Percentiles rank a stretch among this genome's conserved stretches.
These are phyloP conservation scores for Smittium mucronatum DNA, from an alignment of 371 early-diverging fungal genomes.

Conservation along the genomic window DNA sequence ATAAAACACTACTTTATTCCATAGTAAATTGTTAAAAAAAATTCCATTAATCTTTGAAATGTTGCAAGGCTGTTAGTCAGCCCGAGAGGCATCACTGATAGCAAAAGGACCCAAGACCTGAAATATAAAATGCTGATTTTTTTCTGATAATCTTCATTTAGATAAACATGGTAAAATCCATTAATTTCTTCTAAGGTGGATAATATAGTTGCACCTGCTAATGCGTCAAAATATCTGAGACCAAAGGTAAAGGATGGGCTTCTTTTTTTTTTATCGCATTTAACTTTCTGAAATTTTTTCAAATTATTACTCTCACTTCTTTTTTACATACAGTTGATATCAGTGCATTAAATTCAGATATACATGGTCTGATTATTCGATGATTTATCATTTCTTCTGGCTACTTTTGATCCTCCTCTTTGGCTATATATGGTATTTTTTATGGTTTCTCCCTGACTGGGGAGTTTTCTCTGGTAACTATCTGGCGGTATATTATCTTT, in stretches of 20 bases:
- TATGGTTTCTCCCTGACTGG: not conserved
- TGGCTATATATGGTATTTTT: not conserved
- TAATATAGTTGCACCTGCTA: not conserved
- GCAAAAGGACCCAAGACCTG: conserved; percentile 18
- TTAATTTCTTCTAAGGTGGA: not conserved
- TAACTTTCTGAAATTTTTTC: not conserved
- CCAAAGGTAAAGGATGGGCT: not conserved
- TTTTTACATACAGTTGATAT: not conserved
- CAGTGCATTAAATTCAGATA: not conserved
- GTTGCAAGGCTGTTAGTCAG: not conserved
- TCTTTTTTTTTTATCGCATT: not conserved
- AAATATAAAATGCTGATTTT: not conserved
- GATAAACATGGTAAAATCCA: not conserved
- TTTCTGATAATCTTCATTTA: not conserved
- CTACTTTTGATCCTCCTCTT: not conserved
- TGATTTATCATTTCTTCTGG: not conserved
- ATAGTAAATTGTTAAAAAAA: conserved; percentile 22
- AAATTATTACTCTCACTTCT: not conserved
- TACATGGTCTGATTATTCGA: not conserved
- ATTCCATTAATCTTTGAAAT: conserved; percentile 33
- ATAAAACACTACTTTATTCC: no score
- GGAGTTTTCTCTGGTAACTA: not conserved
- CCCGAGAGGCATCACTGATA: conserved; percentile 40
- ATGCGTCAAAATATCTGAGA: not conserved
- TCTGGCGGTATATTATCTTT: not conserved